These are phyloP conservation scores for Drosera spatulata DNA, from an alignment of 179 eudicot species.

Conservation along the genomic window DNA sequence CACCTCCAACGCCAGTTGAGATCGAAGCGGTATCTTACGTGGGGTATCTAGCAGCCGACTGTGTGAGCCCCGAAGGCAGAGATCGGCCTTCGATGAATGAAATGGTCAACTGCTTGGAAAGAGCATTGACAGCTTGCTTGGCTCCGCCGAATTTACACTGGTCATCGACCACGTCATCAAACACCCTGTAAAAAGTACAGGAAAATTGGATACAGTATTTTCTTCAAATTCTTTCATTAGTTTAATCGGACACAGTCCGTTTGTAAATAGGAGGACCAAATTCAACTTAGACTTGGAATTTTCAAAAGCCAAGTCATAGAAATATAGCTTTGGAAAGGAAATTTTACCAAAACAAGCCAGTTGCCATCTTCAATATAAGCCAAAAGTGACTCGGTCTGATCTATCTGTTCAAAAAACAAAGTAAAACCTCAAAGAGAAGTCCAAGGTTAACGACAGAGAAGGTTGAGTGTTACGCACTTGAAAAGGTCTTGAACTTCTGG, in stretches of 20 bases:
- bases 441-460: no score
- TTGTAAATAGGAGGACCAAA: no score
- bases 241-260: neutral
- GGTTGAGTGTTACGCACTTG: no score
- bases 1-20: constrained; percentile 74
- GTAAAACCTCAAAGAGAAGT: no score
- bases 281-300: neutral
- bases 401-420: no score
- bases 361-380: constrained; percentile 7
- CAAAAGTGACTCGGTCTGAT: no score
- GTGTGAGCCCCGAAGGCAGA: constrained; percentile 35
- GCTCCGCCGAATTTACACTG: constrained; percentile 19
- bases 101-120: constrained; percentile 47
- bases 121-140: constrained; percentile 43
- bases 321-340: neutral
- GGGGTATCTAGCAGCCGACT: constrained; percentile 63
- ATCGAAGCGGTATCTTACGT: constrained; percentile 58
- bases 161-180: constrained; percentile 19
- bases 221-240: neutral
- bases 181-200: no score
- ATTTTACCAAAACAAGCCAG: neutral
- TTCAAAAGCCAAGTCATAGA: neutral
- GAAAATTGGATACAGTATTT: neutral
- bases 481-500: neutral
- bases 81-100: constrained; percentile 61